Conservation (phyloP, 768 basidiomycete species). For the Agaricus sinodeliciosus region DNA sequence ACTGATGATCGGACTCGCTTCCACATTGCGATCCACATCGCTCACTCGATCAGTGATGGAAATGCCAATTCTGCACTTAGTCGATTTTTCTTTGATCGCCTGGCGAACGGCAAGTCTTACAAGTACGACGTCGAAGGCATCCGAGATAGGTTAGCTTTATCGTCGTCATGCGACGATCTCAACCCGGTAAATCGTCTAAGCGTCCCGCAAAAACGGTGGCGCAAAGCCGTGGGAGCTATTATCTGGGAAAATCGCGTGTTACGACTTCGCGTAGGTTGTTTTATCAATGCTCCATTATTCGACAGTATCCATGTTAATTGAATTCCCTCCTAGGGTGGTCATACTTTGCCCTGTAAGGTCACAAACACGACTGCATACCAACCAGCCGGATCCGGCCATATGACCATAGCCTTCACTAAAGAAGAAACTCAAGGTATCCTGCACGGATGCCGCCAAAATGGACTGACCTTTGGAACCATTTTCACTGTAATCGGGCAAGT, state of each 20-base stretch:
- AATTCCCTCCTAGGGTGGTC: slow-evolving; percentile 39
- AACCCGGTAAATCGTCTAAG: slow-evolving; percentile 25
- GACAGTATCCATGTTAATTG: background rate
- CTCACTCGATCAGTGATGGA: slow-evolving; percentile 49
- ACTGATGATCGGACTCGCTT: slow-evolving; percentile 27
- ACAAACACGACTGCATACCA: slow-evolving; percentile 26
- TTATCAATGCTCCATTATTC: background rate
- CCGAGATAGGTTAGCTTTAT: slow-evolving; percentile 33
- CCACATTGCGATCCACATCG: slow-evolving; percentile 36
- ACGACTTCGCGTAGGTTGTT: slow-evolving; percentile 28
- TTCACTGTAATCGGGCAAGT: slow-evolving; percentile 45
- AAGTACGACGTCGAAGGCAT: slow-evolving; percentile 16
- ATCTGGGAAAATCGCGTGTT: slow-evolving; percentile 26
- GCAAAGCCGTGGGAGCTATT: slow-evolving; percentile 31
- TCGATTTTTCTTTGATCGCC: slow-evolving; percentile 38
- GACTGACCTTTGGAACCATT: slow-evolving; percentile 45
- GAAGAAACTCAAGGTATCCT: slow-evolving; percentile 26
- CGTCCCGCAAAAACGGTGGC: slow-evolving; percentile 36
- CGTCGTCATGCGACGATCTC: slow-evolving; percentile 30
- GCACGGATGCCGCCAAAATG: slow-evolving; percentile 32
- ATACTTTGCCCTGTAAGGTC: slow-evolving; percentile 42
- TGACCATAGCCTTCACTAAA: slow-evolving; percentile 19
- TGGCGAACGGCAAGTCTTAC: slow-evolving; percentile 15
- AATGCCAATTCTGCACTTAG: slow-evolving; percentile 33
- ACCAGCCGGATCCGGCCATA: slow-evolving; percentile 28